Evolutionary conservation across 2,329 filamentous ascomycete species (phyloP).

Genomic region (Sporothrix euskadiensis): DNA sequence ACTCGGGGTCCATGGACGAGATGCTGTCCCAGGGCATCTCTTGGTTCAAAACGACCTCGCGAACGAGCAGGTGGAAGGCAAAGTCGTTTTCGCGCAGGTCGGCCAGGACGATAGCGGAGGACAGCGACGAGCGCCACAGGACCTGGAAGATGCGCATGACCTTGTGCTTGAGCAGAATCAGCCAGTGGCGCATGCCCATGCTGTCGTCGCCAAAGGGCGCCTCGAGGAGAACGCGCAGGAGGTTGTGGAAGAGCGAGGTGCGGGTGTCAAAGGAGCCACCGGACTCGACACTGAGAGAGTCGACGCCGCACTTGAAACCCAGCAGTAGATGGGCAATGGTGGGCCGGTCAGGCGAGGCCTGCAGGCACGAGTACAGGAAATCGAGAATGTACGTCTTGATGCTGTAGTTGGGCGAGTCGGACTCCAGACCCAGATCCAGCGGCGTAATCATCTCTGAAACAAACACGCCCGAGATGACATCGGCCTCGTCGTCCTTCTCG

Average conservation of each 20-base stretch:
- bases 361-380: conserved; percentile 79
- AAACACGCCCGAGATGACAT: conserved; percentile 75
- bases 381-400: conserved; percentile 84
- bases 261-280: conserved; percentile 70
- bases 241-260: conserved; percentile 78
- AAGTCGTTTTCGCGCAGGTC: conserved; percentile 80
- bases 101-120: conserved; percentile 69
- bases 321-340: conserved; percentile 89
- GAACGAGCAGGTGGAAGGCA: conserved; percentile 73
- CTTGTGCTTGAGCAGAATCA: conserved; percentile 67
- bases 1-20: conserved; percentile 60
- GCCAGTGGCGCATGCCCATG: conserved; percentile 63
- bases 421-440: conserved; percentile 72
- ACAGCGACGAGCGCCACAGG: conserved; percentile 81
- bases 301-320: conserved; percentile 77
- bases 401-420: conserved; percentile 69
- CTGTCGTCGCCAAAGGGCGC: conserved; percentile 65
- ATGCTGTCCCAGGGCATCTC: conserved; percentile 73
- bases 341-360: conserved; percentile 71
- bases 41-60: conserved; percentile 68
- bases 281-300: conserved; percentile 66
- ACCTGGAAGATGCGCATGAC: conserved; percentile 73
- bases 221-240: conserved; percentile 70
- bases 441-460: conserved; percentile 65
- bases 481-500: conserved; percentile 75